Base-by-base conservation (phyloP, 352 stramenopile species). In the Globisporangium emineosum region DNA sequence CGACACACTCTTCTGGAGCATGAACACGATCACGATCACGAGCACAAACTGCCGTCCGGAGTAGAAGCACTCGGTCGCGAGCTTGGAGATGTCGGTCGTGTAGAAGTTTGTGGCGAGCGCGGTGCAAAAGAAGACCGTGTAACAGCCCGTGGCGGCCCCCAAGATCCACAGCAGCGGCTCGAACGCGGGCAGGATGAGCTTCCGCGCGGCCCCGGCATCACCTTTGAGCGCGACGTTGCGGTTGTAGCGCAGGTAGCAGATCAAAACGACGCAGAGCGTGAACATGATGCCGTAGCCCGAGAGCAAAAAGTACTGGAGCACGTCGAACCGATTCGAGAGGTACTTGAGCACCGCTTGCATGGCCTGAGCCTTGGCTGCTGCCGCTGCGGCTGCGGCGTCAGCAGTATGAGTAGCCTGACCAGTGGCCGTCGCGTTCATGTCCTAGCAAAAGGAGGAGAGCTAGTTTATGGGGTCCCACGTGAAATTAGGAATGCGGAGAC, bases 81-180 rank as follows among this genome's bases (percentile, higher is more conserved):
- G 25, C 19, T 68, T 42, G 7, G 64, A 65, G 35, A 68, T 63
- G 10, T 71, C 70, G 17, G 61, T 66, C 51, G 30, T 66, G 64
- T 72, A 80, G 66, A 79, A 76, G 29, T 77, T 62, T 10, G 68
- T 62, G 42, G 62, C 54, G 30, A 82, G 56, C 51, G 76, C 75
- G 1, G 58, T 58, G 49, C 67, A 62, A 21, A 81, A 74, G 56
- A 72, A 81, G 1, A 65, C 12, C 12, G 70, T 67, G 72, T 86
- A 90, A 0, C 56, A 33, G 2, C 69, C 75, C 2, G 81, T 77
- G 8, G 69, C 64, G 7, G 15, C 54, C 1, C 66, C 69, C 4
- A 92, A 69, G 10, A 89, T 63, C 78, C 77, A 87, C 9, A 92
- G 65, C 42, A 92, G 62, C 0, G 83, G 83, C 65, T 89, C 83